These are phyloP conservation scores for Melaleuca quinquenervia DNA, from an alignment of 345 rosid genomes.

Conservation along the genomic window DNA sequence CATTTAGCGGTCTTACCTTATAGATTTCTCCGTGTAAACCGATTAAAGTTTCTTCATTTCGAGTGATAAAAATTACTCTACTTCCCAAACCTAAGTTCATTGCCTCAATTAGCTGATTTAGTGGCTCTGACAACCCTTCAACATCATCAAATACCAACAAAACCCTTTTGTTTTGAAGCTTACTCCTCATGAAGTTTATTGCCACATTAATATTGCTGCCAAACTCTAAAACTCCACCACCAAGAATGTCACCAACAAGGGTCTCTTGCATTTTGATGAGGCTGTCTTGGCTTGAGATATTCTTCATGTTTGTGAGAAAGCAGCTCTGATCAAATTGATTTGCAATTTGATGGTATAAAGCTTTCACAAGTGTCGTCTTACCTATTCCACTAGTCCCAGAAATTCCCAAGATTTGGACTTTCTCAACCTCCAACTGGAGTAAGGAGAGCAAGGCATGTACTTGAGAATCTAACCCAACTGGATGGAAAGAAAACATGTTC, in stretches of 20 bases:
- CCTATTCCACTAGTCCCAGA: too few species aligned
- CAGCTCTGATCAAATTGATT: background rate
- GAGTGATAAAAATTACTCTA: background rate
- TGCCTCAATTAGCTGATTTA: background rate
- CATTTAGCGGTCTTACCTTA: background rate
- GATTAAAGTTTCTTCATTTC: background rate
- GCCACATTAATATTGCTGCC: background rate
- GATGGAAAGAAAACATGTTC: too few species aligned
- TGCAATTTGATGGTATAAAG: too few species aligned
- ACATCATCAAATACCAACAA: background rate
- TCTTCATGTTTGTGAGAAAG: background rate
- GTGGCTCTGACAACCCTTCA: background rate
- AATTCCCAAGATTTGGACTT: too few species aligned
- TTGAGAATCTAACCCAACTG: too few species aligned
- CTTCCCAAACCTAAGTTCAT: background rate
- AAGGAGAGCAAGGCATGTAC: too few species aligned
- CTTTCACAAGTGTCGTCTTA: too few species aligned
- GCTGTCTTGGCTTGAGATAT: background rate
- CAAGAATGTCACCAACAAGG: background rate
- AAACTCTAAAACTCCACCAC: background rate
- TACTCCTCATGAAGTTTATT: background rate
- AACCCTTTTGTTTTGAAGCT: background rate
- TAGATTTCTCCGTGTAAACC: background rate
- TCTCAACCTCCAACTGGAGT: too few species aligned
- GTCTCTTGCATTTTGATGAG: background rate